Base-by-base conservation (phyloP, 306 rosid genomes). In the Lathyrus sativus region DNA sequence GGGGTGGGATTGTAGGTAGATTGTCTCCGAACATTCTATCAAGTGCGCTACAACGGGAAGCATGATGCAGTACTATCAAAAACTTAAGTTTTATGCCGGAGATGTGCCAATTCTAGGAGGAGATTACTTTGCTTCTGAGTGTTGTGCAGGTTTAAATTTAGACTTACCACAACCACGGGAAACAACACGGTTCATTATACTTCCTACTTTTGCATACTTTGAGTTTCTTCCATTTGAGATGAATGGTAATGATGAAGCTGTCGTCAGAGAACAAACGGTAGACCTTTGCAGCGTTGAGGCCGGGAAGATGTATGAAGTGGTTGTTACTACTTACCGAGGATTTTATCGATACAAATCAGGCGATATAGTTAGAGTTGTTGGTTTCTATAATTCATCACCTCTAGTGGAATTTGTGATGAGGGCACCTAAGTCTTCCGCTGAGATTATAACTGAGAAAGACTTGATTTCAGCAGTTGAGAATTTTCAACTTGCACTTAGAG, bases 261-360 rank as follows among this genome's bases (percentile, higher is more conserved):
- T 55, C 17, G 57, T 65, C 14, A 48, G 60, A 17, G 84, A 88
- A 24, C 68, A 63, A 81, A 79, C 88, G 0, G 82, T 83, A 10
- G 87, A 79, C 22, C 22, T 81, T 50, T 70, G 79, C 14, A 62
- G 74, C 71, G 84, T 85, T 8, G 81, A 81, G 78, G 76, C 71
- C 61, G 95, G 91, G 65, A 85, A 81, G 85, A 81, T 88, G 91
- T 88, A 88, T 79, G 87, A 85, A 83, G 79, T 88, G 31, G 60
- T 88, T 68, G 80, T 82, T 11, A 88, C 95, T 35, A 88, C 90
- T 55, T 77, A 69, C 1, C 58, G 85, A 73, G 95, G 95, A 77
- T 79, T 85, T 12, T 88, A 85, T 65, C 83, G 87, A 24, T 83
- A 85, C 44, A 76, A 81, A 18, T 55, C 85, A 78, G 95, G 90